phyloP scores from a whole-genome alignment of 371 early-diverging fungal genomes.

The Parasitella parasitica region DNA sequence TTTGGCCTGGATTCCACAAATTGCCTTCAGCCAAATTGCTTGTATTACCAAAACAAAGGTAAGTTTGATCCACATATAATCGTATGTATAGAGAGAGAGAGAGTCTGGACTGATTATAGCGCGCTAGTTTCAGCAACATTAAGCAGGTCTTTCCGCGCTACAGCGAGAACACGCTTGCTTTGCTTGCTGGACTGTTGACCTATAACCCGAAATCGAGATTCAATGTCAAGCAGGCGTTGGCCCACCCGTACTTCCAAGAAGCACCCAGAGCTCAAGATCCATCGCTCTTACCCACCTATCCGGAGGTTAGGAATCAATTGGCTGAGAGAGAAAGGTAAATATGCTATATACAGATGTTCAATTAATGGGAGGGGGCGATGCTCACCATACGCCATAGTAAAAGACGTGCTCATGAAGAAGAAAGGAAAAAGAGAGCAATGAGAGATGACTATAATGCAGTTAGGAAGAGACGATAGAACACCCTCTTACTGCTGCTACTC shows the following conservation, averaged over 20 bases:
- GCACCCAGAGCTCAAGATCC: slow-evolving; percentile 64
- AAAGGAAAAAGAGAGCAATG: slow-evolving; percentile 13
- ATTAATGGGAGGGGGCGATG: no score
- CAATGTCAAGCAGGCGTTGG: slow-evolving; percentile 69
- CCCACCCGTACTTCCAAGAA: slow-evolving; percentile 79
- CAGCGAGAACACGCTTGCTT: slow-evolving; percentile 61
- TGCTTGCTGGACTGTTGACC: slow-evolving; percentile 76
- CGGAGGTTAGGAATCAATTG: slow-evolving; percentile 59
- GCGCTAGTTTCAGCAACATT: slow-evolving; percentile 53
- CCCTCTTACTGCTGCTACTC: background rate
- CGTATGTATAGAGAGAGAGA: no score
- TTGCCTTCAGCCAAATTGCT: slow-evolving; percentile 60
- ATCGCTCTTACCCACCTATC: slow-evolving; percentile 64
- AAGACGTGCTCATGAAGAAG: slow-evolving; percentile 20
- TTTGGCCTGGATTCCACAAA: slow-evolving; percentile 74
- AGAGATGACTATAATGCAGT: slow-evolving; percentile 1
- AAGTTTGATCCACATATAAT: background rate
- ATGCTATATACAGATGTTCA: no score
- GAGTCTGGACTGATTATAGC: no score
- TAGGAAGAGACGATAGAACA: slow-evolving; percentile 4
- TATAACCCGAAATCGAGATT: slow-evolving; percentile 81
- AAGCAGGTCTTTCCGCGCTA: slow-evolving; percentile 60
- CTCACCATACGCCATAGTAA: no score
- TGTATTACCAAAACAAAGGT: slow-evolving; percentile 56
- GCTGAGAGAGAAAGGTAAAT: slow-evolving; percentile 42